Base-by-base conservation (phyloP, 2,329 filamentous ascomycete species). In the Talaromyces sp. region DNA sequence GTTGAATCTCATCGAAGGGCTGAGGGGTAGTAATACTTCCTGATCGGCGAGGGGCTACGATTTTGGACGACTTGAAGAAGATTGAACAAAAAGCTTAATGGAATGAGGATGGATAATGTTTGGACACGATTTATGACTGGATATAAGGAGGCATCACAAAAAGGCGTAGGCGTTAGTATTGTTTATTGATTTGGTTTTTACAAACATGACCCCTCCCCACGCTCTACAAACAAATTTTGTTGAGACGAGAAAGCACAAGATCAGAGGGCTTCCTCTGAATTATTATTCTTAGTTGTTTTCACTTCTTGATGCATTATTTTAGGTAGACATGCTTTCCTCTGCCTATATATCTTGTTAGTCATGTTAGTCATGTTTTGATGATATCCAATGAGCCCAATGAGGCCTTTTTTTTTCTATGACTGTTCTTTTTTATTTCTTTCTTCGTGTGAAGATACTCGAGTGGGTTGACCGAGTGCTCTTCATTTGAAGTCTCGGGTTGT, bases 1-100 rank as follows among this genome's bases (percentile, higher is more conserved):
- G 27, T 66, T 69, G 51, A 74, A 73, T 56, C 63, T 77, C 64
- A 75, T 77, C 27, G 73, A 71, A 52, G 74, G 74, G 35, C 61
- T 77, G 60, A 75, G 74, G 58, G 73, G 72, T 14, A 52, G 48
- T n/a, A 52, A 52, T 29, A 29, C 48, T 52, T 27, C 48, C 17
- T 52, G 48, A 52, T 4, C 27, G 12, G 1, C 1, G 66, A 72
- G 61, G 71, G 67, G 64, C 60, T 61, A 67, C 68, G 67, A 69
- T 69, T 66, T 29, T n/a, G 27, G 48, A 17, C 48, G 48, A 52
- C 17, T n/a, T 35, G 3, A 24, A 38, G 53, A 26, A 31, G 35
- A 17, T 38, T 38, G 17, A n/a, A n/a, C 12, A 38, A 38, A 7
- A n/a, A 38, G 9, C 14, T 11, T 29, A 46, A 31, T 58, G 19